phyloP scores from a whole-genome alignment of 202 grass and related monocot genomes.

The Carex sylvatica region DNA sequence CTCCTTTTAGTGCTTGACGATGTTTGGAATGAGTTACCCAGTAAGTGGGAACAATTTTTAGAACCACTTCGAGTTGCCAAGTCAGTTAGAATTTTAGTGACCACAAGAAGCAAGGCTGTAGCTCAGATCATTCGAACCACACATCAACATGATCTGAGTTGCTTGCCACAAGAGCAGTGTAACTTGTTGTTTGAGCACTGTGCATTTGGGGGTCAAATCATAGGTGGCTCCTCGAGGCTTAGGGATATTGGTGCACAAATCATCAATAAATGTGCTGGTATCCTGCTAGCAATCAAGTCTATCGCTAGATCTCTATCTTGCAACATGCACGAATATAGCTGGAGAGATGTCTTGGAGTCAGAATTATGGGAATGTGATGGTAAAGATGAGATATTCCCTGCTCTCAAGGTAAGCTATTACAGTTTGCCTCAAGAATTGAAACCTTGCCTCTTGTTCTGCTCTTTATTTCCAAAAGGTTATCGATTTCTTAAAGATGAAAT shows the following conservation, averaged over 20 bases:
- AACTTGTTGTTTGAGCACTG: constrained; percentile 32
- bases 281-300: constrained; percentile 40
- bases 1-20: constrained; percentile 53
- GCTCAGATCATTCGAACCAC: constrained; percentile 16
- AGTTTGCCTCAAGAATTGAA: constrained; percentile 33
- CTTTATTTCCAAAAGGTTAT: constrained; percentile 34
- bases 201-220: constrained; percentile 24
- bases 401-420: constrained; percentile 46
- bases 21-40: constrained; percentile 37
- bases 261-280: constrained; percentile 34
- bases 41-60: constrained; percentile 31
- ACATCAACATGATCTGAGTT: background rate
- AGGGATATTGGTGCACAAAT: constrained; percentile 28
- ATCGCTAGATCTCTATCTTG: constrained; percentile 29
- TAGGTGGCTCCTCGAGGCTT: background rate
- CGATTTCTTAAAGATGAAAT: constrained; percentile 34
- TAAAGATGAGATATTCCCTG: constrained; percentile 30
- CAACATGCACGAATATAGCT: constrained; percentile 24
- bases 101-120: constrained; percentile 35
- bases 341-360: constrained; percentile 38
- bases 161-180: constrained; percentile 22
- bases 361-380: constrained; percentile 42
- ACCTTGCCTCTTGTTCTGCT: constrained; percentile 38
- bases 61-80: background rate
- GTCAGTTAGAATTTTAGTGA: constrained; percentile 33